These are phyloP conservation scores for Blastobotrys indianensis DNA, from an alignment of 1,139 yeast genomes.

Conservation along the genomic window DNA sequence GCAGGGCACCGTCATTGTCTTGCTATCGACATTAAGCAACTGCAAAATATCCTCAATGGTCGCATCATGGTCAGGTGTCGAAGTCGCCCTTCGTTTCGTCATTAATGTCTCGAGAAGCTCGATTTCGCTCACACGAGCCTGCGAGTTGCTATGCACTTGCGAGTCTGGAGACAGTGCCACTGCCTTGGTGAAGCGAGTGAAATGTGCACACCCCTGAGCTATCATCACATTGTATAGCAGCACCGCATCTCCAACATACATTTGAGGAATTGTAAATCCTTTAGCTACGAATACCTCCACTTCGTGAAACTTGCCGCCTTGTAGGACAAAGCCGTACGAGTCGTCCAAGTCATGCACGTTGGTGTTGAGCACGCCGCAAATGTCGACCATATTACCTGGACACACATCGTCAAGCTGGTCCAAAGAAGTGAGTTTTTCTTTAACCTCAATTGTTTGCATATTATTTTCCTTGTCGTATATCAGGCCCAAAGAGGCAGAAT, in stretches of 20 bases:
- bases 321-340: constrained; percentile 6
- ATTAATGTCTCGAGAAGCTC: constrained; percentile 8
- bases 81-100: neutral
- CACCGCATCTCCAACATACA: constrained; percentile 7
- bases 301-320: constrained; percentile 2
- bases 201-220: neutral
- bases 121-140: constrained; percentile 2
- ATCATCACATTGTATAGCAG: constrained; percentile 7
- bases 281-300: constrained; percentile 5
- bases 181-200: constrained; percentile 4
- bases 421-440: neutral
- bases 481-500: too few relatives aligned
- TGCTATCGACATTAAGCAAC: constrained; percentile 5
- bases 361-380: constrained; percentile 7
- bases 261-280: constrained; percentile 2
- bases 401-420: neutral
- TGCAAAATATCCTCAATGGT: constrained; percentile 8
- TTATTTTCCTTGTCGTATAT: too few relatives aligned
- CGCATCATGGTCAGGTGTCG: constrained; percentile 1
- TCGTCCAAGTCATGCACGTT: constrained; percentile 9
- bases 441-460: too few relatives aligned
- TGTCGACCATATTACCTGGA: constrained; percentile 6
- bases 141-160: constrained; percentile 1
- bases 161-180: constrained; percentile 3
- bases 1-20: constrained; percentile 5